phyloP scores from a whole-genome alignment of 2,329 filamentous ascomycete species.

The Fusarium bactridioides region DNA sequence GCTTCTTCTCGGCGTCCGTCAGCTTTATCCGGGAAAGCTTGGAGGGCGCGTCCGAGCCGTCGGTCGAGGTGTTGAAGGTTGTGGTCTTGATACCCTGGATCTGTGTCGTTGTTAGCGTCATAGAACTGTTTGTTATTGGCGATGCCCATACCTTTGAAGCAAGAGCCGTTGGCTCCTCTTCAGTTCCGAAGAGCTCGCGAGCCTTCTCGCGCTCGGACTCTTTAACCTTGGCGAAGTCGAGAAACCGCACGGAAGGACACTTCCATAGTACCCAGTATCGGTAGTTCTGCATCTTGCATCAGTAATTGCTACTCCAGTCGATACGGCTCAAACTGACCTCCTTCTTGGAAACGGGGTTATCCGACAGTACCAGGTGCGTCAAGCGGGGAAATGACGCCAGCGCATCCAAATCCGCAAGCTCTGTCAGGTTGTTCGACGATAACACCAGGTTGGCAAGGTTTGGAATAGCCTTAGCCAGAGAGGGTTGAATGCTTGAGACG shows the following conservation, averaged over 20 bases:
- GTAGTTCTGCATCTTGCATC: slow-evolving; percentile 71
- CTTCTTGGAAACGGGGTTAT: slow-evolving; percentile 91
- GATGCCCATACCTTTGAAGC: slow-evolving; percentile 68
- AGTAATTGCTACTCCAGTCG: not conserved
- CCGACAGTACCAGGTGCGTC: slow-evolving; percentile 81
- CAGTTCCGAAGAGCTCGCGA: slow-evolving; percentile 82
- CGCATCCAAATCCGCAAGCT: slow-evolving; percentile 89
- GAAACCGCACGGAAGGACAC: slow-evolving; percentile 83
- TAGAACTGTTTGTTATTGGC: not conserved
- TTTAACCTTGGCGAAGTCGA: slow-evolving; percentile 93
- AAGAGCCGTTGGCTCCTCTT: slow-evolving; percentile 78
- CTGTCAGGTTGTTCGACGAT: slow-evolving; percentile 80
- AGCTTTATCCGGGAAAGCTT: slow-evolving; percentile 82
- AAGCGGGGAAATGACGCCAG: slow-evolving; percentile 73
- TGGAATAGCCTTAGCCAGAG: slow-evolving; percentile 77
- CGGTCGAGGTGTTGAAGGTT: slow-evolving; percentile 68
- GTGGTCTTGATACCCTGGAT: slow-evolving; percentile 87
- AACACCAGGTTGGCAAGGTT: slow-evolving; percentile 84
- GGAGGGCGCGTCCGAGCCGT: slow-evolving; percentile 55
- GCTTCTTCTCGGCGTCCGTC: slow-evolving; percentile 87
- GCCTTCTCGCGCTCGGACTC: slow-evolving; percentile 81
- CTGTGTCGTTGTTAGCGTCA: slow-evolving; percentile 47
- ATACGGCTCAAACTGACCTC: slow-evolving; percentile 70
- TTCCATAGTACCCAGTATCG: slow-evolving; percentile 91
- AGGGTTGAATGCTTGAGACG: slow-evolving; percentile 80